phyloP scores from a whole-genome alignment of 805 yeast genomes.

The Spathaspora arborariae region DNA sequence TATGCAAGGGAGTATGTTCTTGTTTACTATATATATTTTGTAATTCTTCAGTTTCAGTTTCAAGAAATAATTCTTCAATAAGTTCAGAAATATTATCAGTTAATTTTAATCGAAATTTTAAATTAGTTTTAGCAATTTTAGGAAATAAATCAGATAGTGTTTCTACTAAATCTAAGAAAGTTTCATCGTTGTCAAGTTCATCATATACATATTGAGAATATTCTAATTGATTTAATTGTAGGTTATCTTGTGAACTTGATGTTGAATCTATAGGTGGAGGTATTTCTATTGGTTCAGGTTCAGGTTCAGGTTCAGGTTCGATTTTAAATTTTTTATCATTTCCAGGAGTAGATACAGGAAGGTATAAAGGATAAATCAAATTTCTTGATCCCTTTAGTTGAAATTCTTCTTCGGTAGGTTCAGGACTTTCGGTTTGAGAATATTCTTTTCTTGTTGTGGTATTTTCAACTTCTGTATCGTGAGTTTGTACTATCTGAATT shows the following conservation, averaged over 20 bases:
- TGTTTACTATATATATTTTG: background rate
- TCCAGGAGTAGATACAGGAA: too few relatives aligned
- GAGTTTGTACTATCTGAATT: too few relatives aligned
- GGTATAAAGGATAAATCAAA: background rate
- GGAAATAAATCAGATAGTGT: slow-evolving; percentile 27
- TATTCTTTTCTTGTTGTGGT: too few relatives aligned
- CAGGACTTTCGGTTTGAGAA: too few relatives aligned
- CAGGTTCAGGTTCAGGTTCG: too few relatives aligned
- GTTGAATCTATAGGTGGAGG: too few relatives aligned
- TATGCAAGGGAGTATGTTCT: slow-evolving; percentile 1
- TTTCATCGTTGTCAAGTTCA: slow-evolving; percentile 10
- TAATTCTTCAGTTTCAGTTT: slow-evolving; percentile 11
- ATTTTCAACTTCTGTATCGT: too few relatives aligned
- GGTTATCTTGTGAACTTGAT: too few relatives aligned
- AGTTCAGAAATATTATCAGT: slow-evolving; percentile 19
- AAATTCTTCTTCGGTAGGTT: too few relatives aligned
- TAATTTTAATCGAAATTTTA: slow-evolving; percentile 22
- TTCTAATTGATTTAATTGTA: too few relatives aligned
- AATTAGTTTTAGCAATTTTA: slow-evolving; percentile 19
- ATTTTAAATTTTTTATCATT: too few relatives aligned
- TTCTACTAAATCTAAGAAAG: slow-evolving; percentile 12
- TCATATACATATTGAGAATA: slow-evolving; percentile 7
- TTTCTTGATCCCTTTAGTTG: background rate
- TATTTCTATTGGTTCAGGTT: too few relatives aligned
- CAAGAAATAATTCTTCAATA: slow-evolving; percentile 22